Conservation (phyloP, 352 stramenopile genomes). For the Elongisporangium anandrum region DNA sequence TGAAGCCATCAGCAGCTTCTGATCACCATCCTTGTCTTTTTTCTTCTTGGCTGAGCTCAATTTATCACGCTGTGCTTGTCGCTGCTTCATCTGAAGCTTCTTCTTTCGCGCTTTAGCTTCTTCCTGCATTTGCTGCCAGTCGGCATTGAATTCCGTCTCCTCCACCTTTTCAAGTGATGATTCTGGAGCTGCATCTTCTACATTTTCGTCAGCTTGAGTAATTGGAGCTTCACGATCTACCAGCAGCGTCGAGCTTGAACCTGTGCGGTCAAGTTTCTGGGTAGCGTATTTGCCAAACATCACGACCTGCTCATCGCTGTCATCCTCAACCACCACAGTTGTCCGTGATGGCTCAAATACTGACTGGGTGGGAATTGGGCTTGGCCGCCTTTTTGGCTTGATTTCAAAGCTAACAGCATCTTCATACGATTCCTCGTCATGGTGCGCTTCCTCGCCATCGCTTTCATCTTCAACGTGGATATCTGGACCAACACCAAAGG, state of each 20-base stretch:
- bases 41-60: slow-evolving; percentile 10
- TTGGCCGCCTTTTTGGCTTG: slow-evolving; percentile 19
- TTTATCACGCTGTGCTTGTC: slow-evolving; percentile 75
- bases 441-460: slow-evolving; percentile 7
- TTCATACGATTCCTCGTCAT: slow-evolving; percentile 10
- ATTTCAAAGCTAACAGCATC: slow-evolving; percentile 60
- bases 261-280: background rate
- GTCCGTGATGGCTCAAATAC: slow-evolving; percentile 3
- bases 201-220: slow-evolving; percentile 1
- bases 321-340: slow-evolving; percentile 13
- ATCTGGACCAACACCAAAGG: background rate
- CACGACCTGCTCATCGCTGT: slow-evolving; percentile 1
- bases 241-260: background rate
- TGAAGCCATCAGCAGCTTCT: background rate
- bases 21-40: slow-evolving; percentile 14
- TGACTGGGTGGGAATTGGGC: background rate
- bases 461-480: slow-evolving; percentile 3
- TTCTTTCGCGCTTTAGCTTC: slow-evolving; percentile 74
- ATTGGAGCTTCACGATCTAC: background rate
- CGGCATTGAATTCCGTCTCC: slow-evolving; percentile 32
- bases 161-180: slow-evolving; percentile 14
- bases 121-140: slow-evolving; percentile 72
- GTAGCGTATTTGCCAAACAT: slow-evolving; percentile 21
- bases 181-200: background rate
- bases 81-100: slow-evolving; percentile 62